Evolutionary conservation across 78 protist species (phyloP), one percentile per base, ranked within the genome.

Genomic region (Isochrysis galbana): DNA sequence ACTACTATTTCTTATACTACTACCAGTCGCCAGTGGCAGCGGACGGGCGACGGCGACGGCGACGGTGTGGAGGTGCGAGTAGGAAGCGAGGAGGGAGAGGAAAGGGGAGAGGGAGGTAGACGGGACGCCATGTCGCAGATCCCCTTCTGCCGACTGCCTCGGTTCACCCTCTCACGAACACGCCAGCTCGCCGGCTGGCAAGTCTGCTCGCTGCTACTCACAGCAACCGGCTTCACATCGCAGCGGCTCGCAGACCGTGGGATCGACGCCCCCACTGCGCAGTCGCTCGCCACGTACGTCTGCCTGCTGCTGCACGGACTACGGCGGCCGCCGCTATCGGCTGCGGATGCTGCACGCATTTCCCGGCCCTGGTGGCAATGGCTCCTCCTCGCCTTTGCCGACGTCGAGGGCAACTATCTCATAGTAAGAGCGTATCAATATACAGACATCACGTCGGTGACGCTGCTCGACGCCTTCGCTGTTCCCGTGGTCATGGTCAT

Each of bases 401-500:
- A 92, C 88, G 78, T 92, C 23, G 91, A 92, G 48, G 94, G 90
- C 22, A 92, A 92, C 32, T 82, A 0, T 29, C 42, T 92, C 0
- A 78, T 92, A 5, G 94, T 92, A 22, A 5, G 14, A 5, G 94
- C 94, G 2, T 92, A 92, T 41, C 42, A n/a, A n/a, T 92, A 92
- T 88, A 92, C 94, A 11, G 23, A 21, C 47, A 54, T 92, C 26
- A 14, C 86, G 0, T 84, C 91, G 19, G 88, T 92, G 34, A 82
- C 44, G 82, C 26, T 86, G 23, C 74, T 92, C 45, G 87, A 82
- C 61, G 87, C 92, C 47, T 26, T 41, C 69, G 54, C 91, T n/a
- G 29, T 83, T 14, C 94, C 94, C 5, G 5, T 5, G 11, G 90
- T 86, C 61, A 36, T 92, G 94, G 21, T 39, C 48, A 39, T 92